Evolutionary conservation across 208 protist species (phyloP), one percentile per base, ranked within the genome.

Genomic region (Acanthamoeba rhysodes): DNA sequence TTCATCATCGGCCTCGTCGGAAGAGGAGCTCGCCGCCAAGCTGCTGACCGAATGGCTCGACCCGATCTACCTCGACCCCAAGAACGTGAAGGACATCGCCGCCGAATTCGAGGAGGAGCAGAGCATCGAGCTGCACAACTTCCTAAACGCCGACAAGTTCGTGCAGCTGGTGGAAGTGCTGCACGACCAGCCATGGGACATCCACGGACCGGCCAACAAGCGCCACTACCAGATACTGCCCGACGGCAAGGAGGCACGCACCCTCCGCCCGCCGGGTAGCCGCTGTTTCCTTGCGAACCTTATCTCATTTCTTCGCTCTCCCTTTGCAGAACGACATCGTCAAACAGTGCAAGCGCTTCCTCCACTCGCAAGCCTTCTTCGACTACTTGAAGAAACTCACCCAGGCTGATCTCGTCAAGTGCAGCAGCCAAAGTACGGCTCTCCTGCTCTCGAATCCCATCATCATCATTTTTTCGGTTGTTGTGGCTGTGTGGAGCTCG

Each of bases 201-300:
- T 90, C 50, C 6, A 90, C 48, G 82, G 82, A 3, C 82, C 82
- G 14, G 82, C 55, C 82, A 90, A 90, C 82, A 90, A 90, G 82
- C 82, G 82, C 2, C 82, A 90, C 34, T 90, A 90, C 27, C n/a
- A 68, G 53, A 27, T 57, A 27, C 82, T 90, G 0, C 82, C 82
- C 16, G 82, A 62, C 27, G 72, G 72, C 72, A 41, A 82, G 32
- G 72, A 82, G 72, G 72, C 50, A 34, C 22, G 37, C 24, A 27
- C 5, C n/a, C 29, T 14, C 64, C 27, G n/a, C 64, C 29, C 18
- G 1, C 12, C 6, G 55, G 55, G 18, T 6, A 14, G 55, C 20
- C 10, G 12, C 14, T 59, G 55, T 59, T 59, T 2, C 14, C 0
- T 59, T 22, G 7, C 14, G 55, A 3, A 14, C 0, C 55, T 24